Base-by-base conservation (phyloP, 148 eudicot species). In the Amaranthus hypochondriacus region DNA sequence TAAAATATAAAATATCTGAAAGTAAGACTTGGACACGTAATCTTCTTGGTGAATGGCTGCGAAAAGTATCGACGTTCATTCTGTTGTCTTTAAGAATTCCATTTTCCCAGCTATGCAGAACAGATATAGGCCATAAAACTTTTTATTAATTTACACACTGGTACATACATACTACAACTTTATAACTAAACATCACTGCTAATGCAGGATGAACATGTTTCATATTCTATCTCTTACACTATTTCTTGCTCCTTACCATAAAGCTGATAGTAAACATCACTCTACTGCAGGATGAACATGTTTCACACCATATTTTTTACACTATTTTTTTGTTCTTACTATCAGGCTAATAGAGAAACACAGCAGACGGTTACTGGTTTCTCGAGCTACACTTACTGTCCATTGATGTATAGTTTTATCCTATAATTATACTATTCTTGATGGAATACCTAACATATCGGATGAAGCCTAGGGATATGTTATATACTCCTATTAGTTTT, bases 171-270 rank as follows among this genome's bases (percentile, higher is more conserved):
- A 13, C 21, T 51, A 47, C 51, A 44, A 64, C 13, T 5, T 21
- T 64, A 46, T 42, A 64, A 47, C 68, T 7, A 64, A 64, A 64
- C 51, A 64, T 64, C 52, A 64, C 50, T 42, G 51, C 18, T 64
- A 2, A 3, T 64, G 68, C 68, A 64, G 50, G 68, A 64, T 14
- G 68, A 64, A 12, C 50, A 64, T 64, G 10, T 11, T 62, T 11
- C 12, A 5, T 42, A 13, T 3, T 21, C 66, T 42, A 43, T 43
- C 10, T 28, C 39, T 28, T 28, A 28, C 2, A 28, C 39, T 28
- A 28, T 28, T 28, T 28, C 39, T 28, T 3, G 0, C 9, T 6
- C 1, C 63, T 18, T 18, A 13, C 9, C 68, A 47, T 21, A 44
- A 64, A 5, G 6, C 51, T 64, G 11, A 62, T 44, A 47, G 50